Evolutionary conservation across 2,329 filamentous ascomycete species (phyloP).

Genomic region (Gyromitra esculenta): DNA sequence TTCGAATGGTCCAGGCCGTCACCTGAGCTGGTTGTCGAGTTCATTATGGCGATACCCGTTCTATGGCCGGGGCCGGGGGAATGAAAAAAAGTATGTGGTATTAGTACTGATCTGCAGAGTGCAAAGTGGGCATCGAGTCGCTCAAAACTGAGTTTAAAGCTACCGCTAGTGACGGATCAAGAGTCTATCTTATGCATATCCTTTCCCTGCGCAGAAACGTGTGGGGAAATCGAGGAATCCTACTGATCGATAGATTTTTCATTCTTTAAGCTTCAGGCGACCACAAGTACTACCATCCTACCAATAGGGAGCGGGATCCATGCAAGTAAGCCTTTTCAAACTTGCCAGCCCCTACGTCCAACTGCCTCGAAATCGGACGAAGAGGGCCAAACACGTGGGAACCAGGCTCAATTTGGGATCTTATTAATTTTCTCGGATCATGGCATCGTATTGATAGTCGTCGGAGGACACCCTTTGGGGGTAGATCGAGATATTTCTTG

Average conservation of each 20-base stretch:
- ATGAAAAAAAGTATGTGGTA: background rate
- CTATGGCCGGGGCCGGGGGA: background rate
- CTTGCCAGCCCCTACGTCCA: background rate
- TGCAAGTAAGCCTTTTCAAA: background rate
- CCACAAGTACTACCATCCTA: background rate
- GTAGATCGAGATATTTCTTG: background rate
- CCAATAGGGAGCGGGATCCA: background rate
- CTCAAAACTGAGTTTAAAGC: background rate
- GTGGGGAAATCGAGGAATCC: background rate
- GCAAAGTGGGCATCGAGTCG: background rate
- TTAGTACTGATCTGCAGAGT: background rate
- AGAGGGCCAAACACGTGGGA: background rate
- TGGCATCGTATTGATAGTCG: background rate
- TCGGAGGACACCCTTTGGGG: background rate
- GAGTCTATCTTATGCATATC: slow-evolving; percentile 7
- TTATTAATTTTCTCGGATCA: background rate
- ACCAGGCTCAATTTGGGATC: background rate
- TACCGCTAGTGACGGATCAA: background rate
- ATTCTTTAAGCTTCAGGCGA: background rate
- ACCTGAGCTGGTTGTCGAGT: background rate
- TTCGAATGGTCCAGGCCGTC: slow-evolving; percentile 32
- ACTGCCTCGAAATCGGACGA: background rate
- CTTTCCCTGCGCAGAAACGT: background rate
- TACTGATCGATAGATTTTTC: background rate
- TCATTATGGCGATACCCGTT: slow-evolving; percentile 1